Conservation (phyloP, 108 stramenopile species). For the Fragilariopsis cylindrus region DNA sequence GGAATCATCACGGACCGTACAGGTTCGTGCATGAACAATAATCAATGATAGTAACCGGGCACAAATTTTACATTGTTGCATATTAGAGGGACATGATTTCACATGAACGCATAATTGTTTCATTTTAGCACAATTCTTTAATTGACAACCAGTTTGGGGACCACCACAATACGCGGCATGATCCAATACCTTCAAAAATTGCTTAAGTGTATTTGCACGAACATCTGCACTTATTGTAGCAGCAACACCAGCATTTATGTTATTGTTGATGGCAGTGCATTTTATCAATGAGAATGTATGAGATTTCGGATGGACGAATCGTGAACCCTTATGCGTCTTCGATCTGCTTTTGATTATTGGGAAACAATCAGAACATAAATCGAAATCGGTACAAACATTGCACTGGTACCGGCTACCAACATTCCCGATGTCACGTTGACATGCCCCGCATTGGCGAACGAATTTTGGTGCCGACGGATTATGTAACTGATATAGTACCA, state of each 20-base stretch:
- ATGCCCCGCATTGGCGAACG: constrained; percentile 54
- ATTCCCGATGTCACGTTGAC: constrained; percentile 57
- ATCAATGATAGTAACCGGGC: constrained; percentile 78
- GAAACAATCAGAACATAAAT: constrained; percentile 63
- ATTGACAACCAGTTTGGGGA: constrained; percentile 53
- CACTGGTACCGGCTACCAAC: constrained; percentile 56
- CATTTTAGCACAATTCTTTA: constrained; percentile 88
- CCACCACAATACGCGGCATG: constrained; percentile 77
- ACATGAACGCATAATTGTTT: constrained; percentile 76
- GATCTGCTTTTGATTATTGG: constrained; percentile 38
- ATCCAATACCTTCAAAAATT: constrained; percentile 78
- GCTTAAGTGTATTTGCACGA: constrained; percentile 62
- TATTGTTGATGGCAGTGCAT: constrained; percentile 21
- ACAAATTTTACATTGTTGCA: constrained; percentile 81
- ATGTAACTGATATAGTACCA: constrained; percentile 93
- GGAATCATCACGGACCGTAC: constrained; percentile 38
- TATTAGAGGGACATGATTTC: constrained; percentile 56
- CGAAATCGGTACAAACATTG: constrained; percentile 68
- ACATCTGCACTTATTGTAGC: not conserved
- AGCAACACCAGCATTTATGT: constrained; percentile 2
- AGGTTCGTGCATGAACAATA: constrained; percentile 84
- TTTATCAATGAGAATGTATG: constrained; percentile 48
- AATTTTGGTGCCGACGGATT: constrained; percentile 77
- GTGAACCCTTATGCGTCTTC: constrained; percentile 41
- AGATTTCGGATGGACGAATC: constrained; percentile 42